phyloP scores from a whole-genome alignment of 2,329 filamentous ascomycete species.

The Verruconis gallopava region DNA sequence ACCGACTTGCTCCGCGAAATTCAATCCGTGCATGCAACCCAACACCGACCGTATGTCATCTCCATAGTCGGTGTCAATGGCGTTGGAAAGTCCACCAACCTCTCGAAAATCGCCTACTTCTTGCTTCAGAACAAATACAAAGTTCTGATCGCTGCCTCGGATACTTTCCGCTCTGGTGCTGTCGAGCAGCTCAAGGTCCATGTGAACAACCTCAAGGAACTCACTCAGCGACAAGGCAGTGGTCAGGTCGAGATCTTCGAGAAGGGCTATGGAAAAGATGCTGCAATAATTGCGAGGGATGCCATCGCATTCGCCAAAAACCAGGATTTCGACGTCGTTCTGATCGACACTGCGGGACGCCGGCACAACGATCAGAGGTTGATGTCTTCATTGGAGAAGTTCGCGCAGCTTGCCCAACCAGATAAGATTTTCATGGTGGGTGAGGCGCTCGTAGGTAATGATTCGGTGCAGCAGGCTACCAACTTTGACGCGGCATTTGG shows the following conservation, averaged over 20 bases:
- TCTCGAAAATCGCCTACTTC: slow-evolving; percentile 98
- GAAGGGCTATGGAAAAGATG: slow-evolving; percentile 95
- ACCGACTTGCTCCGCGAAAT: slow-evolving; percentile 92
- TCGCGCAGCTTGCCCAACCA: slow-evolving; percentile 87
- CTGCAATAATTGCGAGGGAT: slow-evolving; percentile 87
- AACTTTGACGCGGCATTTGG: slow-evolving; percentile 96
- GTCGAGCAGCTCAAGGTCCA: slow-evolving; percentile 96
- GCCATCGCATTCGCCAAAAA: slow-evolving; percentile 69
- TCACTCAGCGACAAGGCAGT: slow-evolving; percentile 66
- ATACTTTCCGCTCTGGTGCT: slow-evolving; percentile 93
- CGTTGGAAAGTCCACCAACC: slow-evolving; percentile 93
- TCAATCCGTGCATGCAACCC: slow-evolving; percentile 53
- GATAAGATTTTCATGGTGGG: slow-evolving; percentile 99
- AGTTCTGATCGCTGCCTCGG: slow-evolving; percentile 84
- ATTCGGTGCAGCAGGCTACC: slow-evolving; percentile 86
- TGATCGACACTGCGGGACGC: slow-evolving; percentile 92
- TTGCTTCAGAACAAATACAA: slow-evolving; percentile 93
- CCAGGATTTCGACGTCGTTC: slow-evolving; percentile 75
- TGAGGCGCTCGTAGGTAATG: slow-evolving; percentile 85
- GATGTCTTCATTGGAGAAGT: slow-evolving; percentile 95
- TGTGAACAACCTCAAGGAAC: slow-evolving; percentile 82
- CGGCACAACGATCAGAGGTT: slow-evolving; percentile 90
- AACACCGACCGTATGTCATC: slow-evolving; percentile 76
- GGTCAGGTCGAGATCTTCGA: slow-evolving; percentile 85
- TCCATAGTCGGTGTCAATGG: slow-evolving; percentile 98